Evolutionary conservation across 306 rosid genomes (phyloP).

Genomic region (Prunus fruticosa): DNA sequence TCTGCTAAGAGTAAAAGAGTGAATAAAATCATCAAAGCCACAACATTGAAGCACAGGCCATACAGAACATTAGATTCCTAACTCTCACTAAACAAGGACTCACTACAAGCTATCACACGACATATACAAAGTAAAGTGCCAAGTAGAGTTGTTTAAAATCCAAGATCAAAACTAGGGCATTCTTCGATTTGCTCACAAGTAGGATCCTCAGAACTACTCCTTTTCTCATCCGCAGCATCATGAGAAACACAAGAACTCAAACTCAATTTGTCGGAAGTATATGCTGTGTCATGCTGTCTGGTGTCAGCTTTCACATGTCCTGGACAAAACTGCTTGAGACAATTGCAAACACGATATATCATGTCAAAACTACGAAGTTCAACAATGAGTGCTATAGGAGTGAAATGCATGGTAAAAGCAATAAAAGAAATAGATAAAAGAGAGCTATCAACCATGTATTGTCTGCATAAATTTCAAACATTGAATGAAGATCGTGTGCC

Average conservation of each 20-base stretch:
- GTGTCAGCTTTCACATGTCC: slow-evolving; percentile 32
- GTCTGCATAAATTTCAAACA: background rate
- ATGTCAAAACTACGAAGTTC: background rate
- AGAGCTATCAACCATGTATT: background rate
- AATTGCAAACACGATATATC: background rate
- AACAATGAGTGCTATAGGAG: background rate
- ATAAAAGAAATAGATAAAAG: background rate
- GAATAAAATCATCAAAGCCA: background rate
- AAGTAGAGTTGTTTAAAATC: slow-evolving; percentile 39
- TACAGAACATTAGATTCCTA: background rate
- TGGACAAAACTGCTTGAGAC: slow-evolving; percentile 32
- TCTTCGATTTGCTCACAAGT: slow-evolving; percentile 25
- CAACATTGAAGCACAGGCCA: background rate
- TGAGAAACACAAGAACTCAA: slow-evolving; percentile 19
- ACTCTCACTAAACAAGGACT: background rate
- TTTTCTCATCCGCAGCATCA: slow-evolving; percentile 27
- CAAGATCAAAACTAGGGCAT: slow-evolving; percentile 75
- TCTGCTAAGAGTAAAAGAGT: background rate
- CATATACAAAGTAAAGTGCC: background rate
- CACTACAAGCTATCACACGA: background rate
- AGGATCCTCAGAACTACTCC: slow-evolving; percentile 29
- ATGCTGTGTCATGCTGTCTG: slow-evolving; percentile 25
- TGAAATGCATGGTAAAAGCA: slow-evolving; percentile 7
- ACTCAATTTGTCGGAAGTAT: slow-evolving; percentile 22
- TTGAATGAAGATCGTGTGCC: background rate